These are phyloP conservation scores for Cyberlindnera galapagoensis DNA, from an alignment of 805 yeast species.

Conservation along the genomic window DNA sequence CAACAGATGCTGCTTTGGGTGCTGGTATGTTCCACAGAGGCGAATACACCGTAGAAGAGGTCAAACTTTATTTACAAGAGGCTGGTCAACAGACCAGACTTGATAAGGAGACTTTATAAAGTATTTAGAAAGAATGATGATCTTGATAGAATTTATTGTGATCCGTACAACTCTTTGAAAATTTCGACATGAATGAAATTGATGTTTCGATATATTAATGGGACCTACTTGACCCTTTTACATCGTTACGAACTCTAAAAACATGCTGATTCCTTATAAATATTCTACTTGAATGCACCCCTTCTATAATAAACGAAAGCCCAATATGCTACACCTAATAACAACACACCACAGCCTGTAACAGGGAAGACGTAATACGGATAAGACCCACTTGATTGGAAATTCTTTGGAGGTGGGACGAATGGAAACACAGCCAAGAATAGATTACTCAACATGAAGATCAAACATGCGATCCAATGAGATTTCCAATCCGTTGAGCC, in stretches of 20 bases:
- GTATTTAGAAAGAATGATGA: too few species aligned
- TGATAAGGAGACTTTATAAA: conserved; percentile 29
- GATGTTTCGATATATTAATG: too few species aligned
- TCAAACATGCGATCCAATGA: conserved; percentile 22
- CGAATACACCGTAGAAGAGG: conserved; percentile 82
- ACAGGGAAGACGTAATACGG: conserved; percentile 57
- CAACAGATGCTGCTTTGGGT: conserved; percentile 94
- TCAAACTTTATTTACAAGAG: conserved; percentile 57
- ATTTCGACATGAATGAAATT: too few species aligned
- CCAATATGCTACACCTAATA: conserved; percentile 39
- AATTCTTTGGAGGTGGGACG: conserved; percentile 40
- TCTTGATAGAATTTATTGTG: too few species aligned
- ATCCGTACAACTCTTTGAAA: too few species aligned
- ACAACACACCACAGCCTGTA: conserved; percentile 41
- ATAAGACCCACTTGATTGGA: conserved; percentile 25
- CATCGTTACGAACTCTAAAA: too few species aligned
- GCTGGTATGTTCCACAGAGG: conserved; percentile 98
- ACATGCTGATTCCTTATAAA: too few species aligned
- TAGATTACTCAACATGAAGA: conserved; percentile 40
- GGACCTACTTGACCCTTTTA: too few species aligned
- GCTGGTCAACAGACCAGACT: conserved; percentile 70
- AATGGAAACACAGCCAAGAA: conserved; percentile 51
- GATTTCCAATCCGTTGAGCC: conserved; percentile 28
- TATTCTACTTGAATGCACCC: background rate
- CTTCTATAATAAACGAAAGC: background rate